Evolutionary conservation across 2,329 filamentous ascomycete genomes (phyloP).

Genomic region (Alternaria tenuissima): DNA sequence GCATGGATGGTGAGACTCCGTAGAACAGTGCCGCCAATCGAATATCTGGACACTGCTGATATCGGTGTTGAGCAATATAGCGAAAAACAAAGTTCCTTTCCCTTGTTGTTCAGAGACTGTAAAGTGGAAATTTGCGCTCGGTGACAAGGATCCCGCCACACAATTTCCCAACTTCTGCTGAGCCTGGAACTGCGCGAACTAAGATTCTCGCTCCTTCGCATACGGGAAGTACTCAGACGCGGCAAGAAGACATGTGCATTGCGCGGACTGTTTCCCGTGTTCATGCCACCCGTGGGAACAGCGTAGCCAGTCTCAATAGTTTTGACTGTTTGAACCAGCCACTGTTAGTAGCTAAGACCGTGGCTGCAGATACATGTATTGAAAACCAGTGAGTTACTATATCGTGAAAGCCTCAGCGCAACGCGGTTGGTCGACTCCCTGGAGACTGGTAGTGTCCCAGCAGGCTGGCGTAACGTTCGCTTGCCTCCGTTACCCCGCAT

Average conservation of each 20-base stretch:
- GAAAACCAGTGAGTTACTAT: slow-evolving; percentile 35
- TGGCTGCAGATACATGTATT: slow-evolving; percentile 38
- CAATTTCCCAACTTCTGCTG: background rate
- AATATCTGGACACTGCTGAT: background rate
- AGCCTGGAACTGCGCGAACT: background rate
- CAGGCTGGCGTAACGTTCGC: slow-evolving; percentile 18
- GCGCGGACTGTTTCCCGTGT: background rate
- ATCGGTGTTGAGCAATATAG: background rate
- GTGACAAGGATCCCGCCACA: background rate
- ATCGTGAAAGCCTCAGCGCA: slow-evolving; percentile 7
- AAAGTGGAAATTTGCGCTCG: background rate
- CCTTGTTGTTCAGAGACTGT: background rate
- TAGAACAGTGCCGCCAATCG: background rate
- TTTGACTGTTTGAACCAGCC: background rate
- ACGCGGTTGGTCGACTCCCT: slow-evolving; percentile 9
- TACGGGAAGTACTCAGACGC: background rate
- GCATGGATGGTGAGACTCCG: background rate
- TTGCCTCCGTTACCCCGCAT: slow-evolving; percentile 17
- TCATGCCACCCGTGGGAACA: background rate
- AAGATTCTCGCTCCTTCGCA: background rate
- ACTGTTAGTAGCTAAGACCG: slow-evolving; percentile 16
- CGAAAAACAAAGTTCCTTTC: background rate
- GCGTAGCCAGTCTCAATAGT: background rate
- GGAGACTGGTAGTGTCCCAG: slow-evolving; percentile 16
- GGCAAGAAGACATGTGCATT: background rate